Base-by-base conservation (phyloP, 257 asterid species). In the Lycium barbarum region DNA sequence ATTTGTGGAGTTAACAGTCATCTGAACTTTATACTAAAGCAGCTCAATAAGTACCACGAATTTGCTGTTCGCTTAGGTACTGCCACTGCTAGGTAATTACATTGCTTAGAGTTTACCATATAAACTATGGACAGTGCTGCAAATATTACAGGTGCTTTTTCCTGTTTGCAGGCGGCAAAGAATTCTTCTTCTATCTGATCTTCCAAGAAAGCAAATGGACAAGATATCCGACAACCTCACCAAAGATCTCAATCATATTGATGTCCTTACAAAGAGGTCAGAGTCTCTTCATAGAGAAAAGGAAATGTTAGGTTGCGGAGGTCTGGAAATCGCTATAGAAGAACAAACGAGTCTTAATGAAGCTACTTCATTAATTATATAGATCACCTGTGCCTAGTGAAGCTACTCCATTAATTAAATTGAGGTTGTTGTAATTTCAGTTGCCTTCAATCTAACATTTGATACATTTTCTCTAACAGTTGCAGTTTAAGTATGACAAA, bases 171-270 rank as follows among this genome's bases (percentile, higher is more conserved):
- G 99, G 94, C 91, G 93, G 89, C 98, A 96, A 91, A 92, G 93
- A 86, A 91, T 96, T 89, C 97, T 96, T 90, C 94, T 96, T 66
- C 79, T 95, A 88, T 94, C 99, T 54, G 99, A 96, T 93, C 96
- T 96, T 79, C 98, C 99, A 43, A 91, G 98, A 91, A 95, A 95
- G 89, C 98, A 96, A 88, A 95, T 96, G 90, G 98, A 95, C 72
- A 93, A 85, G 89, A 84, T 96, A 78, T 98, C 98, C 54, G 99
- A 96, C 73, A 91, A 85, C 85, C 81, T 94, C 67, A 90, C 94
- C 84, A 96, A 93, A 90, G 99, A 96, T 93, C 98, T 96, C 89
- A 91, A 82, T 84, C 98, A 95, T 87, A 90, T 96, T 70, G 99
- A 96, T 91, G 72, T 96, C 84, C 89, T 96, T 61, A 89, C 99